These are phyloP conservation scores for Nakazawaea wickerhamii DNA, from an alignment of 805 yeast genomes.

Conservation along the genomic window DNA sequence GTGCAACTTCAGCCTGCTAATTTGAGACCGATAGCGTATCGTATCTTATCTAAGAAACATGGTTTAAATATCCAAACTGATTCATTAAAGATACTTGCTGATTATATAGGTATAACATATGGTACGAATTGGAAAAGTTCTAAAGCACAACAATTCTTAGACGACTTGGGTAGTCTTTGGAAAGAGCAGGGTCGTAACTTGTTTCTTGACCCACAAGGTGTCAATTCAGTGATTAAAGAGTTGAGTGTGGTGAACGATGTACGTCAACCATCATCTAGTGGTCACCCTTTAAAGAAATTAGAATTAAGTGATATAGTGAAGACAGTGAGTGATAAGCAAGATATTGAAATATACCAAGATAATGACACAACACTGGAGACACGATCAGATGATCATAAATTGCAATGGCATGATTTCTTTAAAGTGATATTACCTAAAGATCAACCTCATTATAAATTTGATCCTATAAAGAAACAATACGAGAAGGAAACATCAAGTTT, in stretches of 20 bases:
- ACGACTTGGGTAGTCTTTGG: constrained; percentile 78
- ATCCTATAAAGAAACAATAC: constrained; percentile 57
- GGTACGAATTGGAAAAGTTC: constrained; percentile 85
- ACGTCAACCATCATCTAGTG: not conserved
- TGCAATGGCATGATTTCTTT: constrained; percentile 74
- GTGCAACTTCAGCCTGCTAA: constrained; percentile 63
- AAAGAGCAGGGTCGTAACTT: constrained; percentile 84
- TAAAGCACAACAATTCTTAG: constrained; percentile 58
- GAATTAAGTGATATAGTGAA: constrained; percentile 12
- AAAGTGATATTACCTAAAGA: constrained; percentile 55
- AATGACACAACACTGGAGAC: not conserved
- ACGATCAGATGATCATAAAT: constrained; percentile 6
- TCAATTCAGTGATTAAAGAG: constrained; percentile 61
- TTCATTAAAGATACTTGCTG: constrained; percentile 70
- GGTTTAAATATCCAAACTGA: constrained; percentile 86
- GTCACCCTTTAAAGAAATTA: constrained; percentile 3
- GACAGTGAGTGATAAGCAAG: constrained; percentile 9
- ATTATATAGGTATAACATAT: constrained; percentile 66
- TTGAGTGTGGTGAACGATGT: constrained; percentile 14
- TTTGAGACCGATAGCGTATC: constrained; percentile 85
- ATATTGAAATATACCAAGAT: constrained; percentile 9
- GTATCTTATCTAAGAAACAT: constrained; percentile 85
- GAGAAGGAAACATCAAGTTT: constrained; percentile 10
- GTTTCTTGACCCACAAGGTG: constrained; percentile 73
- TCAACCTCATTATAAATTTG: constrained; percentile 63